A percentile compares a stretch with the other conserved stretches of the same genome.
phyloP scores from a whole-genome alignment of 306 rosid species.

The Pyrus pyrifolia region DNA sequence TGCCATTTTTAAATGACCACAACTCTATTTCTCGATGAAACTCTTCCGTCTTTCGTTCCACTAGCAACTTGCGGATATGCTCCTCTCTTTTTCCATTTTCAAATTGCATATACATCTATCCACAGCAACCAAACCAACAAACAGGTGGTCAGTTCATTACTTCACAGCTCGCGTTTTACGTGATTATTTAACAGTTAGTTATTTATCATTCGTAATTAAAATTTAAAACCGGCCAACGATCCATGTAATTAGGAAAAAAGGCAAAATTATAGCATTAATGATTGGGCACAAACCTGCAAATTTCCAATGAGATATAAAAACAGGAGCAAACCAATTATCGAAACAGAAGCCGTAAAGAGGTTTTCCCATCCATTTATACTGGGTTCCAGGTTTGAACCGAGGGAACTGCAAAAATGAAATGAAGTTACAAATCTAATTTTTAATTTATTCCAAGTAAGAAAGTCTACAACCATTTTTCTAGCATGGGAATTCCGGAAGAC shows the following conservation, averaged over 20 bases:
- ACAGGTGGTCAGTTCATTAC: too few relatives aligned
- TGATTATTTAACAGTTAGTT: too few relatives aligned
- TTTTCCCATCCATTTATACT: slow-evolving; percentile 22
- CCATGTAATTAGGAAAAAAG: too few relatives aligned
- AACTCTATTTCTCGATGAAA: rapidly evolving
- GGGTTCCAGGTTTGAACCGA: slow-evolving; percentile 20
- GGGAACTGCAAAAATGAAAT: not conserved
- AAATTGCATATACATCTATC: not conserved
- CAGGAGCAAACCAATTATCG: slow-evolving; percentile 21
- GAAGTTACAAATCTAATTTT: too few relatives aligned
- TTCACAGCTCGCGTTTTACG: too few relatives aligned
- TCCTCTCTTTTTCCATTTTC: not conserved
- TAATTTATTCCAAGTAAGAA: too few relatives aligned
- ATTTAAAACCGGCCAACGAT: too few relatives aligned
- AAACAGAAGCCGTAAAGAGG: slow-evolving; percentile 4
- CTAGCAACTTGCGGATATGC: not conserved
- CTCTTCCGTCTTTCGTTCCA: not conserved
- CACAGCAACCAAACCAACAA: too few relatives aligned
- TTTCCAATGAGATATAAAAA: slow-evolving; percentile 8
- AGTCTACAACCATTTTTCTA: too few relatives aligned
- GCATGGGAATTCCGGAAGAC: too few relatives aligned
- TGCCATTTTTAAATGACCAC: not conserved
- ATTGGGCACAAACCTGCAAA: slow-evolving; percentile 13
- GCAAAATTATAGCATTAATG: too few relatives aligned
- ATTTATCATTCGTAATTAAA: too few relatives aligned